Evolutionary conservation across 2,329 filamentous ascomycete species (phyloP).

Genomic region (Ceratocystis alfenasii): DNA sequence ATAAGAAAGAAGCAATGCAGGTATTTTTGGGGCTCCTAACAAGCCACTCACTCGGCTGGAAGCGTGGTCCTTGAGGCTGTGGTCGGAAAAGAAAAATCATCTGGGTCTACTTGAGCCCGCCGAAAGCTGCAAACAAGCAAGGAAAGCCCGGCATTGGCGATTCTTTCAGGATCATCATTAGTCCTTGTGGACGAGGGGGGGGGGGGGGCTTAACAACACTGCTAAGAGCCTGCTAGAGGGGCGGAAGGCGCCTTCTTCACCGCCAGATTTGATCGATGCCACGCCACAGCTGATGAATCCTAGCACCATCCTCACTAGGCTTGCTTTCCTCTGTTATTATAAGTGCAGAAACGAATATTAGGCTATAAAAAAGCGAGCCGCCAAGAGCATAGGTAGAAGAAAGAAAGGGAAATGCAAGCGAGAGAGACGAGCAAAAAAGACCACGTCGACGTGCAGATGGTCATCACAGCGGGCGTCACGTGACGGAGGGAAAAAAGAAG

Average conservation of each 20-base stretch:
- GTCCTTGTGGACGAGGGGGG: no score
- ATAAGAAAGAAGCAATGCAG: not conserved
- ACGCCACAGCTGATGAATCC: slow-evolving; percentile 4
- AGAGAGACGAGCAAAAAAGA: not conserved
- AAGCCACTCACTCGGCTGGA: no score
- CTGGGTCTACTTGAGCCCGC: not conserved
- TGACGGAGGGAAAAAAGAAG: not conserved
- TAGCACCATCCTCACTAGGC: not conserved
- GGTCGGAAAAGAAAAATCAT: not conserved
- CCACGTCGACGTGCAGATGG: not conserved
- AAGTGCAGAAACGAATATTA: not conserved
- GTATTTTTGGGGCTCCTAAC: not conserved
- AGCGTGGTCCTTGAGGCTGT: no score
- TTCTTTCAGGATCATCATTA: not conserved
- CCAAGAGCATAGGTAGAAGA: not conserved
- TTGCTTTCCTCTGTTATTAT: not conserved
- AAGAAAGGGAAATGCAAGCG: not conserved
- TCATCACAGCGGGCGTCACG: not conserved
- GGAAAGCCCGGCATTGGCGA: not conserved
- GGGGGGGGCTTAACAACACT: no score
- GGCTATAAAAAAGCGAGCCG: not conserved
- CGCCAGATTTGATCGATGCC: slow-evolving; percentile 1
- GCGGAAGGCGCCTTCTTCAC: not conserved
- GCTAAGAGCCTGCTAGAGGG: not conserved
- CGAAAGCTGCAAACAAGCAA: not conserved